Evolutionary conservation across 345 rosid genomes (phyloP), one percentile per base, ranked within the genome.

Genomic region (Acer negundo): DNA sequence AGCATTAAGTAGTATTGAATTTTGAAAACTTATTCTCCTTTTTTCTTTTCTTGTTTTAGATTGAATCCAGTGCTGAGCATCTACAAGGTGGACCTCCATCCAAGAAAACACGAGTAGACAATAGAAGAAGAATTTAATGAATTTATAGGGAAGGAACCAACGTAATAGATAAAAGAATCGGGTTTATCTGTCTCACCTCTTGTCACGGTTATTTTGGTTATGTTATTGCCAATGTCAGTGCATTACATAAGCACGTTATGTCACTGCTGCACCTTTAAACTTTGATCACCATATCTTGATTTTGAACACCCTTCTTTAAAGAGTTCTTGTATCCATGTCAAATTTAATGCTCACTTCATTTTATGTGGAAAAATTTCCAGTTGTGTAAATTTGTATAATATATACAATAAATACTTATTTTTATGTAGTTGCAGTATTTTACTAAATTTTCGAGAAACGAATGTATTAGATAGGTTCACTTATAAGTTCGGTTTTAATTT

Each of bases 71-170:
- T 77, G 76, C 84, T 19, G 84, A 85, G 78, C 80, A 78, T 68
- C 78, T 22, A 15, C 87, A 77, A 78, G 82, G 79, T 38, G 89
- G 81, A 78, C 82, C 93, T 75, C 89, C 86, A 19, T 24, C 82
- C 20, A 92, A 95, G 90, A 89, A 84, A 86, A 24, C 87, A 26
- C 81, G 90, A 58, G 75, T 80, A 6, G 97, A 91, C 82, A 90
- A 86, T 73, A 87, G 97, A 85, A 87, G 94, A 83, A 87, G 97
- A 85, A 94, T 96, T 66, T 92, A 83, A 86, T 53, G 26, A 65
- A 12, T 42, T 42, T 56, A 20, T 46, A 11, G 12, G 24, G 23
- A 16, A 19, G 70, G 5, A 58, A 58, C 3, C 9, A 76, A 13
- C 22, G 24, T 17, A 28, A 19, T 22, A 42, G 73, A 22, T 24